Evolutionary conservation across 2,329 filamentous ascomycete genomes (phyloP), one percentile per base, ranked within the genome.

Genomic region (Fusarium verrucosum): DNA sequence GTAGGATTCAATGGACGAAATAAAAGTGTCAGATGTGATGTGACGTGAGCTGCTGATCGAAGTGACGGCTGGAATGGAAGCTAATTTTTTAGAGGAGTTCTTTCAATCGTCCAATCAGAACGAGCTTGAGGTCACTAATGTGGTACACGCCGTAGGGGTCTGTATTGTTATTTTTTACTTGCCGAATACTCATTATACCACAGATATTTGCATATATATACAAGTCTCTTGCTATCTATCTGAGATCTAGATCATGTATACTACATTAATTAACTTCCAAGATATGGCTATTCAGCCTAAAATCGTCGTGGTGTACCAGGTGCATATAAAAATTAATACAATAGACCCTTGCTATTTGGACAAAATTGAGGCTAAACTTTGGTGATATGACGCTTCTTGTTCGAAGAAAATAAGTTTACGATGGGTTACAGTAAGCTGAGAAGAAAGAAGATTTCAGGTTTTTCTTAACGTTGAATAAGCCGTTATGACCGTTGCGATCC

Each of bases 11-110:
- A n/a, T n/a, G n/a, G n/a, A n/a, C n/a, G n/a, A n/a, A n/a, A n/a
- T n/a, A n/a, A n/a, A n/a, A 47, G 32, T n/a, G 44, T 47, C 30
- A 32, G 30, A 23, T 47, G 32, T 26, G 44, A 40, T 53, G 55
- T 46, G 58, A 62, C 50, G 42, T 62, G 49, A 47, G 41, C 53
- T 59, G 55, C 53, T 58, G 55, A 58, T 68, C 51, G 50, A 45
- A 38, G 42, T 38, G 22, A 58, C 17, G 35, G 43, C 36, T 49
- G 30, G 43, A 50, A 42, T 49, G 30, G 43, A 50, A 42, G 56
- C 60, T 66, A 66, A 65, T 36, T 17, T 38, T 60, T 50, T 35
- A 42, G 33, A 52, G 19, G 37, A 14, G 33, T 36, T 40, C 17
- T 43, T 43, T 45, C 38, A 47, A 41, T 32, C 40, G 47, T 53